Evolutionary conservation across 805 yeast species (phyloP).

Genomic region (Torulaspora microellipsoides): DNA sequence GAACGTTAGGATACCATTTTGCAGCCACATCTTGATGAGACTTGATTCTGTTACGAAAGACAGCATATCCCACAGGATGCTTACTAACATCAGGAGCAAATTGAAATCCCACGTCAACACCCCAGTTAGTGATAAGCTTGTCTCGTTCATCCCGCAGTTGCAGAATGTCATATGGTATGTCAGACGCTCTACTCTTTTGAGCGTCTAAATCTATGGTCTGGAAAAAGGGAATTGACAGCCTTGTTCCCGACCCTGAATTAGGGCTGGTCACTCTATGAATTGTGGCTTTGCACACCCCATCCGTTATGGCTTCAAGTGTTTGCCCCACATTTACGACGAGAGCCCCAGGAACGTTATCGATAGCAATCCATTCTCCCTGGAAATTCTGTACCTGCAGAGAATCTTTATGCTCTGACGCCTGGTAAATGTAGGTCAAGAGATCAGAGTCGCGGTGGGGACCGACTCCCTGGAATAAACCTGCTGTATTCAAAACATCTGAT

Average conservation of each 20-base stretch:
- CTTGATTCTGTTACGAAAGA: slow-evolving; percentile 38
- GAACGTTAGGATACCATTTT: slow-evolving; percentile 37
- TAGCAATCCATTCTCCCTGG: slow-evolving; percentile 54
- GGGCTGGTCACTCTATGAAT: slow-evolving; percentile 52
- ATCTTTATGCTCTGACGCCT: slow-evolving; percentile 46
- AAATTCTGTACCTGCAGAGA: slow-evolving; percentile 54
- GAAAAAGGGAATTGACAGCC: slow-evolving; percentile 25
- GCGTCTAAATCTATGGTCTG: slow-evolving; percentile 18
- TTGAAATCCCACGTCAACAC: slow-evolving; percentile 18
- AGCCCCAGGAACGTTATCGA: slow-evolving; percentile 44
- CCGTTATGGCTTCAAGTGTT: slow-evolving; percentile 55
- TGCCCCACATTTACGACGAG: slow-evolving; percentile 59
- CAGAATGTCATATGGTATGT: slow-evolving; percentile 12
- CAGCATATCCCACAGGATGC: slow-evolving; percentile 37
- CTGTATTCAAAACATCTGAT: slow-evolving; percentile 23
- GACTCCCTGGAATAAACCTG: slow-evolving; percentile 44
- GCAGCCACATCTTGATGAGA: slow-evolving; percentile 40
- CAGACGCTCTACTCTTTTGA: slow-evolving; percentile 9
- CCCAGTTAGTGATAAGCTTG: slow-evolving; percentile 15
- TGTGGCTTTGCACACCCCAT: slow-evolving; percentile 56
- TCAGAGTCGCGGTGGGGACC: slow-evolving; percentile 70
- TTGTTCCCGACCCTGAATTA: slow-evolving; percentile 26
- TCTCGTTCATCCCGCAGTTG: slow-evolving; percentile 16
- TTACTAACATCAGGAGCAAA: slow-evolving; percentile 15
- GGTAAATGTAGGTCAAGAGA: slow-evolving; percentile 54